Percentiles rank a stretch among this genome's conserved stretches.
phyloP scores from a whole-genome alignment of 2,329 filamentous ascomycete species.

The Trichoderma polysporum region DNA sequence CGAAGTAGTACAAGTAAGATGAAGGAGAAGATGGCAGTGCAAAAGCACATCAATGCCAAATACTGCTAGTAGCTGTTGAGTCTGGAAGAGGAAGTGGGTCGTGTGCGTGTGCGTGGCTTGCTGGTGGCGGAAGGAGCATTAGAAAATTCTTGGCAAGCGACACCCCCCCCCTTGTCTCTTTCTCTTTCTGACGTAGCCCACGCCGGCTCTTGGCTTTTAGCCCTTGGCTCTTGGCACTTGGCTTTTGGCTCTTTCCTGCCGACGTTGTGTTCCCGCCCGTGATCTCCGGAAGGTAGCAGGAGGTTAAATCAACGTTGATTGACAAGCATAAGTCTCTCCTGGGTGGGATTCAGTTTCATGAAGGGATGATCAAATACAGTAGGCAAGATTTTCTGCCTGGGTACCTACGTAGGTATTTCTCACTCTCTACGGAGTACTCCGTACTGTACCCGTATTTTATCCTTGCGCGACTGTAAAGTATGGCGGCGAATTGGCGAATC shows the following conservation, averaged over 20 bases:
- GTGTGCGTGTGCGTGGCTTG: conserved; percentile 14
- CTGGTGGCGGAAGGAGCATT: conserved; percentile 9
- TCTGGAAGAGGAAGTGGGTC: conserved; percentile 20
- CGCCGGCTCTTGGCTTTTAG: conserved; percentile 10
- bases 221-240: conserved; percentile 4
- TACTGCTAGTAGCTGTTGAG: not conserved
- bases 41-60: not conserved
- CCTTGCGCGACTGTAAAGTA: too few species aligned
- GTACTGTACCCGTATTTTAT: too few species aligned
- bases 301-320: conserved; percentile 17
- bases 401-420: not conserved
- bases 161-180: conserved; percentile 1
- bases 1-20: not conserved
- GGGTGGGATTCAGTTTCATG: too few species aligned
- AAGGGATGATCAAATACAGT: not conserved
- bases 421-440: too few species aligned
- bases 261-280: not conserved
- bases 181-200: not conserved
- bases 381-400: too few species aligned
- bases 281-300: not conserved
- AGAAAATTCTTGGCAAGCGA: conserved; percentile 9
- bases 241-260: not conserved
- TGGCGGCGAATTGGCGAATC: not conserved
- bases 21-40: not conserved
- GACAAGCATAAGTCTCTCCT: not conserved